Evolutionary conservation across 2,329 filamentous ascomycete species (phyloP).

Genomic region (Diaporthe vexans): DNA sequence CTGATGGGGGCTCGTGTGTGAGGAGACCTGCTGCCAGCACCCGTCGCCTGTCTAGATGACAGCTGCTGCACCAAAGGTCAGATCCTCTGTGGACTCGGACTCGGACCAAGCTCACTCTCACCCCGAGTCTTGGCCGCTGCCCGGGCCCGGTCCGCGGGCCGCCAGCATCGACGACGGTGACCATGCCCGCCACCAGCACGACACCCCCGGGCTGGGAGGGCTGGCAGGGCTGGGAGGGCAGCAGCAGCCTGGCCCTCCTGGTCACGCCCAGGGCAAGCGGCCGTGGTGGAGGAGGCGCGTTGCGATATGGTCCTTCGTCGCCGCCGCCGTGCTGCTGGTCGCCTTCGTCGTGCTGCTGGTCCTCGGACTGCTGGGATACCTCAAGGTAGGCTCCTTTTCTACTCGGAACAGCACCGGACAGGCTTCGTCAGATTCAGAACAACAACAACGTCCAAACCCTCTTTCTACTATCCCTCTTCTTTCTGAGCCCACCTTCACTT

Average conservation of each 20-base stretch:
- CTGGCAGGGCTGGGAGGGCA: slow-evolving; percentile 7
- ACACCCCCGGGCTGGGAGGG: neutral
- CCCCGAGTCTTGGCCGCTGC: neutral
- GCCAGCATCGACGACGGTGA: slow-evolving; percentile 22
- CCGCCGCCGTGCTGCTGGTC: slow-evolving; percentile 34
- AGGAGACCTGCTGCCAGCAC: slow-evolving; percentile 24
- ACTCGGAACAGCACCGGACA: slow-evolving; percentile 9
- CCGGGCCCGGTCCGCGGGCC: slow-evolving; percentile 15
- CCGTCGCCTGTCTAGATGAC: slow-evolving; percentile 34
- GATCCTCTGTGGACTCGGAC: slow-evolving; percentile 35
- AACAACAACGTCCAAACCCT: slow-evolving; percentile 32
- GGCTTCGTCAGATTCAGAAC: slow-evolving; percentile 27
- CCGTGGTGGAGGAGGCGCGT: slow-evolving; percentile 41
- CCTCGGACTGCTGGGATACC: slow-evolving; percentile 41
- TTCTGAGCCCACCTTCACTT: slow-evolving; percentile 26
- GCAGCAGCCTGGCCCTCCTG: neutral
- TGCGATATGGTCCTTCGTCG: slow-evolving; percentile 27
- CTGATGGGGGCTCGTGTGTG: slow-evolving; percentile 32
- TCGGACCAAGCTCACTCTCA: neutral
- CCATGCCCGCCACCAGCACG: slow-evolving; percentile 24
- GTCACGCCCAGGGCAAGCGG: neutral
- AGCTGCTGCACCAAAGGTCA: slow-evolving; percentile 33
- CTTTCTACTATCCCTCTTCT: slow-evolving; percentile 35
- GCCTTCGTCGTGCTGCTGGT: slow-evolving; percentile 39
- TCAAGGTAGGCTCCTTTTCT: slow-evolving; percentile 41